phyloP scores from a whole-genome alignment of 257 asterid genomes.

The Osmanthus fragrans region DNA sequence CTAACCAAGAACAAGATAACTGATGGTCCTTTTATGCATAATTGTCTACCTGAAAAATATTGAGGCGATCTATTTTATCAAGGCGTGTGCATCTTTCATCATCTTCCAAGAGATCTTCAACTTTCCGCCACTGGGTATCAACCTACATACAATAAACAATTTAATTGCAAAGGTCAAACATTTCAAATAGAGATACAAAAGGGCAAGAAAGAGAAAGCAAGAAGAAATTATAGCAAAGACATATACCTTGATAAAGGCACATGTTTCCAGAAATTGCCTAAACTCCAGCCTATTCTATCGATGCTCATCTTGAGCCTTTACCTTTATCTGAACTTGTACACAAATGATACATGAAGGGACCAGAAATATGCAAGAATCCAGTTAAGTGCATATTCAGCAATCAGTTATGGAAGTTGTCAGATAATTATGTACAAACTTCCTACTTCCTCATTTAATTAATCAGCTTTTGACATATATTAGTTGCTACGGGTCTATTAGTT shows the following conservation, averaged over 20 bases:
- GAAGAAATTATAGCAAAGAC: no score
- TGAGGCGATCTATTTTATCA: conserved; percentile 86
- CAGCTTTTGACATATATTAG: no score
- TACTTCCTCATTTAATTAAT: background rate
- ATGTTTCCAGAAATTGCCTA: conserved; percentile 80
- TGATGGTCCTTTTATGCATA: conserved; percentile 16
- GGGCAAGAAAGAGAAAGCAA: no score
- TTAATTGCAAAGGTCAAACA: conserved; percentile 1
- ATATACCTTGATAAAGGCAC: conserved; percentile 88
- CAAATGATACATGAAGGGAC: conserved; percentile 1
- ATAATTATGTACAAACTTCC: background rate
- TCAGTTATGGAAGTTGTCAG: background rate
- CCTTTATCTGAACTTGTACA: conserved; percentile 66
- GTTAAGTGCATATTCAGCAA: conserved; percentile 4
- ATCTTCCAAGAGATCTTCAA: conserved; percentile 93
- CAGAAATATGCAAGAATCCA: conserved; percentile 6
- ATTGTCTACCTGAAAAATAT: conserved; percentile 76
- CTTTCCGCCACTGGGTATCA: conserved; percentile 97
- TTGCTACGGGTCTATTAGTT: no score
- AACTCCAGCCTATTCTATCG: conserved; percentile 70
- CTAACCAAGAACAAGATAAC: background rate
- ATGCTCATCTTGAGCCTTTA: conserved; percentile 87
- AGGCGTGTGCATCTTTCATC: conserved; percentile 93
- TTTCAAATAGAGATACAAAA: background rate
- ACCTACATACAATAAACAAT: no score